phyloP scores from a whole-genome alignment of 2,329 filamentous ascomycete genomes.

The Penicillium brevicompactum region DNA sequence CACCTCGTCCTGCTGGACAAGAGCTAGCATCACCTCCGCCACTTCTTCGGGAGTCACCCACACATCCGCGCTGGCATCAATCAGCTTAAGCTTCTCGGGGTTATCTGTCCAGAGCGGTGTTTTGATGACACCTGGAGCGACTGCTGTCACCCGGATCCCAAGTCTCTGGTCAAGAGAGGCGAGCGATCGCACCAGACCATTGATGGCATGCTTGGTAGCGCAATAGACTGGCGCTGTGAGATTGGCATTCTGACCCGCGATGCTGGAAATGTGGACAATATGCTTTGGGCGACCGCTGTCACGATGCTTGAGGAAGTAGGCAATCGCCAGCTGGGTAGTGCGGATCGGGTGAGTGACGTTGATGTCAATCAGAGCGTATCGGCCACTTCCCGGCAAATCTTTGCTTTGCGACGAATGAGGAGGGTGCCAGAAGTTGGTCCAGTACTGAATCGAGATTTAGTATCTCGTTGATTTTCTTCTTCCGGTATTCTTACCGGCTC shows the following conservation, averaged over 20 bases:
- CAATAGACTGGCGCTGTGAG: conserved; percentile 50
- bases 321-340: conserved; percentile 53
- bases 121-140: conserved; percentile 63
- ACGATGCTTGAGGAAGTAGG: conserved; percentile 46
- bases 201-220: conserved; percentile 53
- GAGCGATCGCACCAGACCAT: conserved; percentile 53
- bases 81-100: conserved; percentile 59
- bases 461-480: neutral
- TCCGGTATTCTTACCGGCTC: conserved; percentile 39
- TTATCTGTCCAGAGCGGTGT: conserved; percentile 65
- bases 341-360: conserved; percentile 57
- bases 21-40: conserved; percentile 59
- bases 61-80: conserved; percentile 51
- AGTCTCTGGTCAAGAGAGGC: conserved; percentile 50
- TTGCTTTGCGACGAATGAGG: conserved; percentile 43
- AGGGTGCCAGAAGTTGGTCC: conserved; percentile 54
- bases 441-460: conserved; percentile 35
- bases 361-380: conserved; percentile 52
- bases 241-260: conserved; percentile 46
- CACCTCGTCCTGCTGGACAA: conserved; percentile 53
- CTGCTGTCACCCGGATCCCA: conserved; percentile 61
- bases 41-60: conserved; percentile 66
- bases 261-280: conserved; percentile 53
- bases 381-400: conserved; percentile 42
- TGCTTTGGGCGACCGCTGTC: conserved; percentile 40